Conservation (phyloP, 1,139 yeast species). For the Saccharomyces uvarum region DNA sequence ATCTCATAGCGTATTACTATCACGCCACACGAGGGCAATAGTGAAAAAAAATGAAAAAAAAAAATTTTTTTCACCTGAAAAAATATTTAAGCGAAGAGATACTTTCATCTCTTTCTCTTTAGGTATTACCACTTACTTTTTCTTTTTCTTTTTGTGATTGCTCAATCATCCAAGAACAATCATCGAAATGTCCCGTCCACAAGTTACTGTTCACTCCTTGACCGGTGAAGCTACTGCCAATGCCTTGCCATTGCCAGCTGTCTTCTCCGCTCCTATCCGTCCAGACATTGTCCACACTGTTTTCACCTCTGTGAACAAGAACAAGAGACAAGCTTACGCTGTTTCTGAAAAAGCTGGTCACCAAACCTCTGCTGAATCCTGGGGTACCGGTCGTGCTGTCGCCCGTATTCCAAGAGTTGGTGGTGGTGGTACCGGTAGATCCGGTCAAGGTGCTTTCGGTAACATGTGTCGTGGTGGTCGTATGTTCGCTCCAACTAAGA, state of each 20-base stretch:
- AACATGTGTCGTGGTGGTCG: slow-evolving; percentile 99
- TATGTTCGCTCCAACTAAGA: slow-evolving; percentile 99
- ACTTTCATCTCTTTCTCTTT: background rate
- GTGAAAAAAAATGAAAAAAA: background rate
- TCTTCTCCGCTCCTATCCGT: slow-evolving; percentile 99
- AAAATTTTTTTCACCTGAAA: background rate
- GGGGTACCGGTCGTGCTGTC: slow-evolving; percentile 99
- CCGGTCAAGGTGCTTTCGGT: slow-evolving; percentile 99
- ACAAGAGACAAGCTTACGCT: slow-evolving; percentile 99
- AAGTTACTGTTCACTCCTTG: slow-evolving; percentile 88
- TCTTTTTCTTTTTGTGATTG: background rate
- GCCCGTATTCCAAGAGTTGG: slow-evolving; percentile 99
- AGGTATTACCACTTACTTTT: background rate
- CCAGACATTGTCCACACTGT: slow-evolving; percentile 98
- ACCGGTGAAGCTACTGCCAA: slow-evolving; percentile 81
- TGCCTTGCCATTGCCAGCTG: slow-evolving; percentile 93
- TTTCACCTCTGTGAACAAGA: slow-evolving; percentile 97
- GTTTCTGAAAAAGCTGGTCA: slow-evolving; percentile 98
- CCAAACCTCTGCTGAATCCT: slow-evolving; percentile 99
- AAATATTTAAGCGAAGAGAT: background rate
- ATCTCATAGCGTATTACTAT: background rate
- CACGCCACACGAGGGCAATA: background rate
- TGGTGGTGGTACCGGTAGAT: slow-evolving; percentile 99
- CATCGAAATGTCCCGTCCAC: slow-evolving; percentile 75
- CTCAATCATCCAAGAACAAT: background rate